A percentile compares a stretch with the other conserved stretches of the same genome.
Evolutionary conservation across 495 filamentous ascomycete species (phyloP).

Genomic region (Sabuloglossum arenarium): DNA sequence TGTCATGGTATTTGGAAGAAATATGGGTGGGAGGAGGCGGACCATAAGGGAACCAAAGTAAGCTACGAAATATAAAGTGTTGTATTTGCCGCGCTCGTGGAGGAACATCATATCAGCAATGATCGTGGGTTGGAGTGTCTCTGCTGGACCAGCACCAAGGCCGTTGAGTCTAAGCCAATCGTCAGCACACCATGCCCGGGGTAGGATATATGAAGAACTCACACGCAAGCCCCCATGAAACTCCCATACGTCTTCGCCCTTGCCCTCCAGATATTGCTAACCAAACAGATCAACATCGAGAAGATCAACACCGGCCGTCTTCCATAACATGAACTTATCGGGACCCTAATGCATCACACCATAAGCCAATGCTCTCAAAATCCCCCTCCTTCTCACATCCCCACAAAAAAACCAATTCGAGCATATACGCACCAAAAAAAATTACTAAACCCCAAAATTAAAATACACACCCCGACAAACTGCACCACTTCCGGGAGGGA

Average conservation of each 20-base stretch:
- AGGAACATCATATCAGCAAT: slow-evolving; percentile 48
- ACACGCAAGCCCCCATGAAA: slow-evolving; percentile 34
- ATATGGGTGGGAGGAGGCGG: no score
- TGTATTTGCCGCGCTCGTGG: slow-evolving; percentile 42
- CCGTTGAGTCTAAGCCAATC: slow-evolving; percentile 43
- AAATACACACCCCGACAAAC: slow-evolving; percentile 37
- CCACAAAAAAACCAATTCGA: no score
- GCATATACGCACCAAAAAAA: no score
- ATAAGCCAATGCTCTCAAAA: no score
- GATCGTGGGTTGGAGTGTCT: slow-evolving; percentile 39
- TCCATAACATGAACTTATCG: slow-evolving; percentile 35
- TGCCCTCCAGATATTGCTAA: slow-evolving; percentile 37
- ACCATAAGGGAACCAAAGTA: slow-evolving; percentile 24
- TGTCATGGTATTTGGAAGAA: no score
- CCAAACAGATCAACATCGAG: slow-evolving; percentile 32
- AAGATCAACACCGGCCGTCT: slow-evolving; percentile 35
- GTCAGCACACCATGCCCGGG: slow-evolving; percentile 6
- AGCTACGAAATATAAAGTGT: slow-evolving; percentile 41
- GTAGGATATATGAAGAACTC: neutral
- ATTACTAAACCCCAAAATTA: slow-evolving; percentile 41
- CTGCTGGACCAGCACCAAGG: slow-evolving; percentile 33
- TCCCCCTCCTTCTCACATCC: no score
- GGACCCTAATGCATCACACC: slow-evolving; percentile 43
- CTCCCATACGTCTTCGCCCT: slow-evolving; percentile 32
- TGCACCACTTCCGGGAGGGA: slow-evolving; percentile 27